Evolutionary conservation across 2,329 filamentous ascomycete species (phyloP), one percentile per base, ranked within the genome.

Genomic region (Verticillium nubilum): DNA sequence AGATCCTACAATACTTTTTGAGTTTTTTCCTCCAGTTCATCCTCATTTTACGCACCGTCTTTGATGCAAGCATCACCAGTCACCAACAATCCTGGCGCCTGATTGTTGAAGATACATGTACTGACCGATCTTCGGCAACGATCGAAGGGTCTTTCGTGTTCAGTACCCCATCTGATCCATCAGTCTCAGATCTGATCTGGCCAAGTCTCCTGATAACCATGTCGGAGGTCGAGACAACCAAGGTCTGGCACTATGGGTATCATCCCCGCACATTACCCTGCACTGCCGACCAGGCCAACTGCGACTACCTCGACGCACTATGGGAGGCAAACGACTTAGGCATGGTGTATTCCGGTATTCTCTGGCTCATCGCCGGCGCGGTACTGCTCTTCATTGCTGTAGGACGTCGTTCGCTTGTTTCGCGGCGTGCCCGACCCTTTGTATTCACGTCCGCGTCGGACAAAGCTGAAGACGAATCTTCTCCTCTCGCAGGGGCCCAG

Each of bases 261-360:
- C 72, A 71, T n/a, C 71, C 74, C 62, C 75, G 78, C 26, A 70
- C 74, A 0, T 37, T 80, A 4, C 78, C 78, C 3, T 81, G 78
- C 67, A 74, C 70, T 55, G 78, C 72, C 66, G 79, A 80, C 59
- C 64, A 70, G 12, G 78, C 77, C n/a, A 77, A 77, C 7, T 81
- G 79, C 68, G 76, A 67, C 27, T 81, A 81, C 65, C 77, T 84
- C 54, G 81, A 84, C 60, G 71, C 75, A 29, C 79, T 83, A 52
- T 84, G 84, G 61, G 62, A 63, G 27, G 70, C 76, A 15, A 81
- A 84, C 66, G 80, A 82, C 60, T 58, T 72, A 6, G 73, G 78
- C 23, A 81, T 84, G 76, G 63, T 81, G 31, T 83, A 82, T 67
- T 72, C 72, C 0, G 81, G 78, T 50, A 77, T 81, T 52, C 64